A percentile compares a stretch with the other conserved stretches of the same genome.
Evolutionary conservation across 2,329 filamentous ascomycete genomes (phyloP).

Genomic region (Magnaporthiopsis rhizophila): DNA sequence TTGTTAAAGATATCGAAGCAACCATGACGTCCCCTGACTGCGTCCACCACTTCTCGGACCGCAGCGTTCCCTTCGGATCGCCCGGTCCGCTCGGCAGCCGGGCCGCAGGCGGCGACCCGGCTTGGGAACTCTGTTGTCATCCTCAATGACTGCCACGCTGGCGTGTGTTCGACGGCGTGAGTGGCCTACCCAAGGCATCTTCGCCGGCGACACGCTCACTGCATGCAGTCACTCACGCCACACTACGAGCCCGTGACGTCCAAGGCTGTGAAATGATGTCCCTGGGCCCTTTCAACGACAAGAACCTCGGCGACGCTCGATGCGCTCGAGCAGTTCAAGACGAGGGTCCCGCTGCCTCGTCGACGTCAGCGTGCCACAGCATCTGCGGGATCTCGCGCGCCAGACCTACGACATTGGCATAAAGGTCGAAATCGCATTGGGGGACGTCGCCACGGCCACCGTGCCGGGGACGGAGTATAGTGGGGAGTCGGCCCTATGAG

Average conservation of each 20-base stretch:
- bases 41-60: slow-evolving; percentile 32
- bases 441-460: slow-evolving; percentile 12
- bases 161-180: background rate
- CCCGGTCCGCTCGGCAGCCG: slow-evolving; percentile 28
- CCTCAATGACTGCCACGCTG: background rate
- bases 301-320: slow-evolving; percentile 51
- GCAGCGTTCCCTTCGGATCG: slow-evolving; percentile 46
- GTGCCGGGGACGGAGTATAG: slow-evolving; percentile 7
- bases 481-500: too few relatives aligned
- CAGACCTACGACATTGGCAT: slow-evolving; percentile 27
- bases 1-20: too few relatives aligned
- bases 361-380: slow-evolving; percentile 16
- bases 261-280: slow-evolving; percentile 54
- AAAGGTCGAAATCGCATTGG: slow-evolving; percentile 20
- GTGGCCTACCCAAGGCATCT: background rate
- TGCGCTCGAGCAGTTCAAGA: slow-evolving; percentile 52
- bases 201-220: background rate
- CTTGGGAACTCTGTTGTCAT: background rate
- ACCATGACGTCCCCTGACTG: too few relatives aligned
- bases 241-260: slow-evolving; percentile 44
- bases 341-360: slow-evolving; percentile 20
- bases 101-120: slow-evolving; percentile 25
- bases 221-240: too few relatives aligned
- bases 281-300: slow-evolving; percentile 52
- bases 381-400: slow-evolving; percentile 25